Evolutionary conservation across 495 filamentous ascomycete genomes (phyloP), one percentile per base, ranked within the genome.

Genomic region (Penicillium crystallinum): DNA sequence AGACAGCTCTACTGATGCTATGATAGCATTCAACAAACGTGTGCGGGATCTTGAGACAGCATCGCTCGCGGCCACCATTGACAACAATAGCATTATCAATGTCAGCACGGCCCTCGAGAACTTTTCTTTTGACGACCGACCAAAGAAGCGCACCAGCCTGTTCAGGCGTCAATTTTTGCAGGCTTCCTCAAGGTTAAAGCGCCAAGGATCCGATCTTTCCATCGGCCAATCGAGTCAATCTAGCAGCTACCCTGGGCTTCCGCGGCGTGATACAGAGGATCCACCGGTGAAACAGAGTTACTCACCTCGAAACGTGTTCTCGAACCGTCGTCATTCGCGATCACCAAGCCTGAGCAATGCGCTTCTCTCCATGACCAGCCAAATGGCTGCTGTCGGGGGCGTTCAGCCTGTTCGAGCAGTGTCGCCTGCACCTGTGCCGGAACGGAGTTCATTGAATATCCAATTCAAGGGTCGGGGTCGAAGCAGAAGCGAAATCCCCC

Each of bases 401-500:
- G 81, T 77, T 54, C 75, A 79, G 27, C 83, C 84, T 6, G 71
- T 85, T 46, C 61, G 46, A 45, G 67, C 65, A 17, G 66, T 55
- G 29, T 67, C 70, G 1, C 72, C 70, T 44, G 67, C 65, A 27
- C 64, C 56, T 22, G 66, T 69, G 1, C 72, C 70, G 36, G 75
- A 80, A 14, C 62, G 75, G 1, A 76, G 73, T 29, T 77, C 83
- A 12, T 79, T 80, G 33, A 67, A 68, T 41, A 58, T 82, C 29
- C 75, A 77, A 43, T 61, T 75, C 9, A 74, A 85, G 41, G 78
- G 71, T 38, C 84, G 90, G 34, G 73, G 70, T 5, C 77, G 90
- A 61, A 92, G 88, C 71, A 85, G 79, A 62, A 93, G 89, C 55
- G 91, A 96, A 49, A 56, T 90, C 23, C 73, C 81, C 4, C 77